Evolutionary conservation across 768 basidiomycete genomes (phyloP).

Genomic region (Kondoa subrosea): DNA sequence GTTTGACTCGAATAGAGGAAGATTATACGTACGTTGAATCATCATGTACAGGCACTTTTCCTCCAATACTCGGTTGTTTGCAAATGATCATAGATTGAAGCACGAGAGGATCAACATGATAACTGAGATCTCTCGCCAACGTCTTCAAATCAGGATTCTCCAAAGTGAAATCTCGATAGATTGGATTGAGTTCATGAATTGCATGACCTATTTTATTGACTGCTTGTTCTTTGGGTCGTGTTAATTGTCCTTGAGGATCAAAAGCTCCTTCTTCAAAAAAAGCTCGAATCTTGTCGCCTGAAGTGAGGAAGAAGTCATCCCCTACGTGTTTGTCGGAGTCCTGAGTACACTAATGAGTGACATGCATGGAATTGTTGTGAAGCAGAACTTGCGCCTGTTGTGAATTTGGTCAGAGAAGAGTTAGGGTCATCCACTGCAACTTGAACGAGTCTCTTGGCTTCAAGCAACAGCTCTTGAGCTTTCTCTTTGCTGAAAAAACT

Average conservation of each 20-base stretch:
- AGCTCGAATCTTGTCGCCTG: conserved; percentile 53
- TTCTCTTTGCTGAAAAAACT: conserved; percentile 50
- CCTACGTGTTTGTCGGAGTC: conserved; percentile 12
- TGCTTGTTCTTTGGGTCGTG: conserved; percentile 42
- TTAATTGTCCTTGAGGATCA: conserved; percentile 49
- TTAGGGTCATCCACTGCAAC: conserved; percentile 68
- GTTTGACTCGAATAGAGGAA: neutral
- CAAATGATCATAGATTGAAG: conserved; percentile 59
- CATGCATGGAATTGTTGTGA: too few species aligned
- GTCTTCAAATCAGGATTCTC: conserved; percentile 54
- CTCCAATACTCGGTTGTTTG: conserved; percentile 84
- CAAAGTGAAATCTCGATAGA: conserved; percentile 61
- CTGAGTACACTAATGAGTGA: too few species aligned
- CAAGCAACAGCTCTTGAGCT: conserved; percentile 45
- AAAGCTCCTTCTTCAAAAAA: conserved; percentile 86
- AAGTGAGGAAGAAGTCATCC: conserved; percentile 80
- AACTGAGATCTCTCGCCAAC: conserved; percentile 59
- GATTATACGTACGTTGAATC: conserved; percentile 44
- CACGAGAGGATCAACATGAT: conserved; percentile 60
- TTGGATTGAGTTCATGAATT: conserved; percentile 67
- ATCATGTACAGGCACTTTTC: conserved; percentile 83
- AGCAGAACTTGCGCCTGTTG: too few species aligned
- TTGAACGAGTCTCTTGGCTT: conserved; percentile 60
- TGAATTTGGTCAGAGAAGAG: conserved; percentile 94
- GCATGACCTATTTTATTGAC: conserved; percentile 77